Percentiles rank a stretch among this genome's conserved stretches.
Evolutionary conservation across 2,329 filamentous ascomycete genomes (phyloP).

Genomic region (Arachnopeziza araneosa): DNA sequence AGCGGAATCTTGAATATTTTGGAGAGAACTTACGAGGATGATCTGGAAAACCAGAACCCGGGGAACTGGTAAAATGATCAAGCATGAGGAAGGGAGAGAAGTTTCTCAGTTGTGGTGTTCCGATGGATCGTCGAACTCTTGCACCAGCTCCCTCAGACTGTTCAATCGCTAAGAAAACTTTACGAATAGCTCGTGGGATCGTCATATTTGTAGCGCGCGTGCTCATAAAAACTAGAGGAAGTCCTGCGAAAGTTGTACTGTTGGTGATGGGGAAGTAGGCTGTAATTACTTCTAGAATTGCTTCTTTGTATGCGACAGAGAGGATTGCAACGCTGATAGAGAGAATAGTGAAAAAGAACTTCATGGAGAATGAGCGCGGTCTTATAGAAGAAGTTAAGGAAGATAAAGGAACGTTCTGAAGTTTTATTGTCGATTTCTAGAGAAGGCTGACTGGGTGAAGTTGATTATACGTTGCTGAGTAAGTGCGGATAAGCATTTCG

Average conservation of each 20-base stretch:
- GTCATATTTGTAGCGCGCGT: slow-evolving; percentile 47
- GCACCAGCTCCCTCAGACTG: slow-evolving; percentile 87
- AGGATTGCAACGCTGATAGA: slow-evolving; percentile 25
- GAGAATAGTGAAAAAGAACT: slow-evolving; percentile 22
- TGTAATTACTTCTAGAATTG: slow-evolving; percentile 17
- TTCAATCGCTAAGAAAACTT: slow-evolving; percentile 78
- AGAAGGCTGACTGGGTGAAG: not conserved
- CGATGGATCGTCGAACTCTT: slow-evolving; percentile 79
- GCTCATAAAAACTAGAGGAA: slow-evolving; percentile 16
- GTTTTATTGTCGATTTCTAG: slow-evolving; percentile 6
- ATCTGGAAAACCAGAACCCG: slow-evolving; percentile 84
- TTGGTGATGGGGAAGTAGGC: slow-evolving; percentile 13
- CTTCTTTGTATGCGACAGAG: slow-evolving; percentile 23
- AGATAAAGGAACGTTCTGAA: slow-evolving; percentile 18
- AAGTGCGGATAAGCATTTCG: slow-evolving; percentile 10
- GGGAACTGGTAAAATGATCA: slow-evolving; percentile 79
- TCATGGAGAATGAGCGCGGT: slow-evolving; percentile 21
- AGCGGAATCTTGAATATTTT: not conserved
- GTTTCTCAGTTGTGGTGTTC: slow-evolving; percentile 75
- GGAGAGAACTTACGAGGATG: slow-evolving; percentile 56
- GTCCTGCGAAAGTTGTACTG: slow-evolving; percentile 13
- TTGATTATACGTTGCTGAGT: slow-evolving; percentile 16
- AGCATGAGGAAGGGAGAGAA: slow-evolving; percentile 95
- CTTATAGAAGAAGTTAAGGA: slow-evolving; percentile 18
- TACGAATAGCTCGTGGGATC: slow-evolving; percentile 68